Evolutionary conservation across 1,284 basidiomycete genomes (phyloP).

Genomic region (Entoloma clypeatum): DNA sequence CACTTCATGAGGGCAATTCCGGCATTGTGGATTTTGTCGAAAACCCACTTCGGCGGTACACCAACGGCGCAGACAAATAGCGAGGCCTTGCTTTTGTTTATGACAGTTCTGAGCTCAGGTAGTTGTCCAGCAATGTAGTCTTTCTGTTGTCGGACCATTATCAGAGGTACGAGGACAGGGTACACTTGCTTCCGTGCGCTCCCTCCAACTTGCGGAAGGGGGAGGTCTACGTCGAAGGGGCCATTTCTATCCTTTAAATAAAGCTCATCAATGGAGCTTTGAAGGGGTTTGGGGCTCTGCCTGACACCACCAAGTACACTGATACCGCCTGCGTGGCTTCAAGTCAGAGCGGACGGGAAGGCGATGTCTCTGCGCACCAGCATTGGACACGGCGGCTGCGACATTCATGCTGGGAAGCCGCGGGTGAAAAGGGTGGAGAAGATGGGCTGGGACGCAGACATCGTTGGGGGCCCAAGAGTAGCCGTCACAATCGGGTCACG

Average conservation of each 20-base stretch:
- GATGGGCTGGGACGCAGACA: conserved; percentile 55
- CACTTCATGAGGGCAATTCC: conserved; percentile 85
- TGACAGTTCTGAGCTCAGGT: conserved; percentile 71
- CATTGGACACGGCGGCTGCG: conserved; percentile 78
- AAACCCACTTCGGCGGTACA: conserved; percentile 78
- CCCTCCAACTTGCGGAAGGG: conserved; percentile 77
- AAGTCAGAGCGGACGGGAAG: neutral
- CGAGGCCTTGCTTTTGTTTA: conserved; percentile 71
- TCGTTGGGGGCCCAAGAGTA: conserved; percentile 30
- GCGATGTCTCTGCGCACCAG: conserved; percentile 38
- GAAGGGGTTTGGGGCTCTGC: conserved; percentile 65
- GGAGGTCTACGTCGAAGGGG: conserved; percentile 80
- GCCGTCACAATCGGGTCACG: no score
- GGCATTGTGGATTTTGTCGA: conserved; percentile 77
- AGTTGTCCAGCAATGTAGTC: conserved; percentile 79
- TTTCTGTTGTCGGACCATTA: conserved; percentile 37
- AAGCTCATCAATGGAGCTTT: conserved; percentile 62
- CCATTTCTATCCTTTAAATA: conserved; percentile 69
- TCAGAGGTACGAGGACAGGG: no score
- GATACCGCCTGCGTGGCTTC: conserved; percentile 53
- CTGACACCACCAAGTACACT: conserved; percentile 82
- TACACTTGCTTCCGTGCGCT: conserved; percentile 80
- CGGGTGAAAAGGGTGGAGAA: conserved; percentile 60
- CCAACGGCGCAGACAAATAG: conserved; percentile 85
- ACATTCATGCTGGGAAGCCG: conserved; percentile 68